Base-by-base conservation (phyloP, 2,329 filamentous ascomycete genomes). In the Pseudocercospora fijiensis region DNA sequence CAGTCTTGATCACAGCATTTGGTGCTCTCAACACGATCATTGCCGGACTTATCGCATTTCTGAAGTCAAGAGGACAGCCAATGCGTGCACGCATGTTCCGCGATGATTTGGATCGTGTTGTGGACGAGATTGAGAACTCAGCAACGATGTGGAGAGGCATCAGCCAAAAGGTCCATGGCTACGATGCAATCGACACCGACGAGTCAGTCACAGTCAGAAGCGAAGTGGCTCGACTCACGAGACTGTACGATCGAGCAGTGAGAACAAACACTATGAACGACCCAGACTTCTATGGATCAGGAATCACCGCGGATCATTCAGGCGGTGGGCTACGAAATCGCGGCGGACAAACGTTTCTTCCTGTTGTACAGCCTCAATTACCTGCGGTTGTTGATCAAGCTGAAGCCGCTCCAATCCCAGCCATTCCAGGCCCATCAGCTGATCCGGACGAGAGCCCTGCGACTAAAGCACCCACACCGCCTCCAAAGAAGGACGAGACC, bases 101-200 rank as follows among this genome's bases (percentile, higher is more conserved):
- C 18, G 77, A 79, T 66, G 77, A 79, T 62, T 71, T 79, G 2
- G 76, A 77, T 22, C 70, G 77, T 11, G 76, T 76, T 1, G 76
- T 79, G 1, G 77, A 79, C 49, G 77, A 79, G 71, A 78, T 78
- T 60, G 76, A 79, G 65, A 78, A 77, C 51, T 76, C 73, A 2
- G 77, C 77, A 13, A 71, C 75, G 18, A 79, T 79, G 77, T 78
- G 79, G 79, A 68, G 78, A 28, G 79, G 79, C 16, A 81, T 81
- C 33, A 73, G 73, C 33, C 73, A 73, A n/a, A 73, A 73, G 2
- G 72, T 77, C 10, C 78, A 81, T 60, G 79, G 79, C 10, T 81
- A 81, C 66, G 77, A 79, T 61, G 79, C 79, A 43, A 79, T 81
- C 47, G 78, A 80, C 58, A 79, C 76, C 2, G 79, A 80, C 33